These are phyloP conservation scores for Periglandula ipomoeae DNA, from an alignment of 2,329 filamentous ascomycete genomes.

Conservation along the genomic window DNA sequence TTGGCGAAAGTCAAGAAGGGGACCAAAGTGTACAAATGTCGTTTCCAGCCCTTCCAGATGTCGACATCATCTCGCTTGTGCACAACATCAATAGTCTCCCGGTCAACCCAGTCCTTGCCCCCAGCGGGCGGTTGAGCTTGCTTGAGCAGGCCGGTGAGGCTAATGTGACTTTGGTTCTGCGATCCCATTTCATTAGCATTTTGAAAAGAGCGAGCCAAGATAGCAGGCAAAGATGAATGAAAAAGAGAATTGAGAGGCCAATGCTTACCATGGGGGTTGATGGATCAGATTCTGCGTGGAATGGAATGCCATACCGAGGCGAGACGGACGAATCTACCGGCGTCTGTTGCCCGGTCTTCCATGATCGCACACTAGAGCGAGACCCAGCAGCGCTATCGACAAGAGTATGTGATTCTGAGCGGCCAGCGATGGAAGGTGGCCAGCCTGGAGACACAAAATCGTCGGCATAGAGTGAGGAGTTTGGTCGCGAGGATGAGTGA, in stretches of 20 bases:
- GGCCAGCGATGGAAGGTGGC: constrained; percentile 12
- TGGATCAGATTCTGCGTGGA: constrained; percentile 9
- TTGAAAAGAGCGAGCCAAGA: neutral
- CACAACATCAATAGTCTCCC: constrained; percentile 27
- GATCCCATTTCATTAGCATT: constrained; percentile 7
- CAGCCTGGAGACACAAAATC: constrained; percentile 10
- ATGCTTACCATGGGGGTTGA: constrained; percentile 12
- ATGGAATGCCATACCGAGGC: constrained; percentile 8
- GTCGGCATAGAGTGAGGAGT: constrained; percentile 4
- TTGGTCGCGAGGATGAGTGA: constrained; percentile 4
- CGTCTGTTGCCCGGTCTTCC: constrained; percentile 13
- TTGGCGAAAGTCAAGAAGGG: constrained; percentile 31
- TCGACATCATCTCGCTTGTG: constrained; percentile 34
- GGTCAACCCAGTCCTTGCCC: constrained; percentile 23
- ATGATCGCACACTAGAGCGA: constrained; percentile 14
- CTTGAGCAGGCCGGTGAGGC: constrained; percentile 30
- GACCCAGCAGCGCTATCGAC: constrained; percentile 19
- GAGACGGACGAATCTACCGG: constrained; percentile 9
- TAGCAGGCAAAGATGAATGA: neutral
- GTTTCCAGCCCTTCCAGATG: constrained; percentile 36
- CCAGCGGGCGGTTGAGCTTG: constrained; percentile 18
- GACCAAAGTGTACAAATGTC: constrained; percentile 27
- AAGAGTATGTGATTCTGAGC: constrained; percentile 21
- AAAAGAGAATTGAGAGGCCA: neutral
- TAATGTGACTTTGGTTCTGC: constrained; percentile 34